Base-by-base conservation (phyloP, 1,284 basidiomycete species). In the Entoloma clypeatum region DNA sequence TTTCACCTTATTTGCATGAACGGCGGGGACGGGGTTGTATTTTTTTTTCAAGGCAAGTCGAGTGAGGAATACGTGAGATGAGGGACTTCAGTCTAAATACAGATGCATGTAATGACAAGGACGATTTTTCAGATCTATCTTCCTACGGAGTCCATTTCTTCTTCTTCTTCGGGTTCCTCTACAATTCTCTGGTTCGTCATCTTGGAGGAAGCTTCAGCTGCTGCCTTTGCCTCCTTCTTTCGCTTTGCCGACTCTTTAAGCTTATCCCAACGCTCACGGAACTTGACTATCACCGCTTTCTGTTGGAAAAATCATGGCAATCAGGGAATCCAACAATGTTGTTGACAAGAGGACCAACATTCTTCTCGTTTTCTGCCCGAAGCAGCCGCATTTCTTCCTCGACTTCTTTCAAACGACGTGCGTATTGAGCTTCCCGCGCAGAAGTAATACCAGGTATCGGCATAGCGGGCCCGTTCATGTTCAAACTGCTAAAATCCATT, bases 211-310 rank as follows among this genome's bases (percentile, higher is more conserved):
- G 67, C 64, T 14, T 69, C 71, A 14, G 71, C 74, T 3, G 74
- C 74, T n/a, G 73, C 75, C 58, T 85, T 90, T 9, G 84, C 85
- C 57, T 89, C 86, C 60, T 89, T 88, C 68, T 92, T 92, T 44
- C 82, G 80, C 58, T 82, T 86, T 10, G 88, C 85, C 19, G 82
- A 85, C 51, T 87, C 81, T 59, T 93, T 93, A 48, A 94, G 68
- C 59, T 89, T 90, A 54, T 91, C 87, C 83, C 90, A 92, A 44
- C 86, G 73, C 58, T 86, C 89, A 33, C 84, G 79, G 67, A 90
- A 93, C 56, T 87, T 86, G 11, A 75, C 72, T 49, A 92, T 84
- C 73, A 90, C 86, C 10, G 75, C 72, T 77, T 83, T 84, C 88
- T 92, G 63, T 49, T 47, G 45, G 41, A 44, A 32, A 41, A 34